phyloP scores from a whole-genome alignment of 2,329 filamentous ascomycete species.

The Dothidotthia symphoricarpi region DNA sequence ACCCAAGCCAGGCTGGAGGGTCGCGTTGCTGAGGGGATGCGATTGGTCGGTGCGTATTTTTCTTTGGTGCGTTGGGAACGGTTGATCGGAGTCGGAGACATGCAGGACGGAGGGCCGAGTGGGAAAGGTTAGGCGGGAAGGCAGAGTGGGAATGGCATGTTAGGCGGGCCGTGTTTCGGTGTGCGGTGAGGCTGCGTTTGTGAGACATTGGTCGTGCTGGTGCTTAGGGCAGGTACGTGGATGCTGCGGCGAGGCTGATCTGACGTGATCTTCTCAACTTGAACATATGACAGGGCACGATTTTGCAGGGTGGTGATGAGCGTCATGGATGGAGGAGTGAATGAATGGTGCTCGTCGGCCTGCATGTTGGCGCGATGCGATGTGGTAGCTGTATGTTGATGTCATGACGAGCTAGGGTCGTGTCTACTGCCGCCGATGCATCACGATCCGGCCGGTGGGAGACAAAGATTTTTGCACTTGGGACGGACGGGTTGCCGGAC shows the following conservation, averaged over 20 bases:
- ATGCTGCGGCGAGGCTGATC: conserved; percentile 24
- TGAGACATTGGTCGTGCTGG: conserved; percentile 3
- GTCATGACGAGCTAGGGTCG: conserved; percentile 16
- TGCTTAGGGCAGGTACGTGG: conserved; percentile 10
- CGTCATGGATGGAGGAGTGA: background rate
- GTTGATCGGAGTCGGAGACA: conserved; percentile 1
- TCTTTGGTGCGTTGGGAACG: background rate
- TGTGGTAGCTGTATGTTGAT: conserved; percentile 18
- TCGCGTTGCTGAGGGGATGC: conserved; percentile 4
- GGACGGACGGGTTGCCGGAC: too few relatives aligned
- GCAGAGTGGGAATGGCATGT: conserved; percentile 1
- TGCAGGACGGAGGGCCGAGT: conserved; percentile 3
- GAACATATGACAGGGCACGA: conserved; percentile 5
- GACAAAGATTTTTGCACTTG: background rate
- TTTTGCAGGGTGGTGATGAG: background rate
- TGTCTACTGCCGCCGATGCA: conserved; percentile 16
- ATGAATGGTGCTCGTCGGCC: background rate
- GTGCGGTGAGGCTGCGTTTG: conserved; percentile 4
- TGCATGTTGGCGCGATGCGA: conserved; percentile 6
- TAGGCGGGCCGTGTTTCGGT: too few relatives aligned
- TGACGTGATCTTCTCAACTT: conserved; percentile 10
- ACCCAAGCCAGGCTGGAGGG: conserved; percentile 9
- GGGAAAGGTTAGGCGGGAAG: too few relatives aligned
- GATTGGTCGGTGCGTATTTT: conserved; percentile 11
- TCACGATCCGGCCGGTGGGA: conserved; percentile 6